A percentile compares a stretch with the other conserved stretches of the same genome.
Evolutionary conservation across 768 basidiomycete genomes (phyloP).

Genomic region (Agrocybe praecox): DNA sequence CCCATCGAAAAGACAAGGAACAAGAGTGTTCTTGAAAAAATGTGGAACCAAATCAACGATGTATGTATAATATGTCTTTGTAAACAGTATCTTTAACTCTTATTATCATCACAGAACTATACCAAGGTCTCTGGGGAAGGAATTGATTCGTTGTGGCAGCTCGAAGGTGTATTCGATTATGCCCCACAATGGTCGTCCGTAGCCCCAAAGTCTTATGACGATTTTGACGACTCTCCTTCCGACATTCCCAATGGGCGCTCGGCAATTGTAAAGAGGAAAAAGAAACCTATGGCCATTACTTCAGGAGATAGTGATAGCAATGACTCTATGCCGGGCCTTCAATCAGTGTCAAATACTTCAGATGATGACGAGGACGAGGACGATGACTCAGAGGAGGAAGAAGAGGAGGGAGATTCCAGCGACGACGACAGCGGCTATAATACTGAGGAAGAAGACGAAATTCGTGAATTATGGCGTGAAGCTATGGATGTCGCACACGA

Average conservation of each 20-base stretch:
- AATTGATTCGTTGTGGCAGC: slow-evolving; percentile 66
- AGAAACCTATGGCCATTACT: slow-evolving; percentile 54
- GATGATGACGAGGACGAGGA: slow-evolving; percentile 46
- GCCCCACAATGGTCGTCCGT: slow-evolving; percentile 63
- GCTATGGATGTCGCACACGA: slow-evolving; percentile 73
- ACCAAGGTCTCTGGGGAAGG: slow-evolving; percentile 48
- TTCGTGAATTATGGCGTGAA: slow-evolving; percentile 62
- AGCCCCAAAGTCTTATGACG: slow-evolving; percentile 29
- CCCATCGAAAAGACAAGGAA: slow-evolving; percentile 62
- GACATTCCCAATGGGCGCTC: slow-evolving; percentile 23
- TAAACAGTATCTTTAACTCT: background rate
- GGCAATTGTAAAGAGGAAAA: slow-evolving; percentile 25
- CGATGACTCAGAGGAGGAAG: slow-evolving; percentile 31
- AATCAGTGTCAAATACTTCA: slow-evolving; percentile 65
- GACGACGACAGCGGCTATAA: slow-evolving; percentile 48
- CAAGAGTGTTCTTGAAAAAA: slow-evolving; percentile 48
- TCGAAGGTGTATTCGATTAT: slow-evolving; percentile 51
- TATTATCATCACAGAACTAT: slow-evolving; percentile 55
- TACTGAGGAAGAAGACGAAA: slow-evolving; percentile 68
- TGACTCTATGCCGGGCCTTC: slow-evolving; percentile 67
- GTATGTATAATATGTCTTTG: slow-evolving; percentile 35
- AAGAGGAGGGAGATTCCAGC: slow-evolving; percentile 40
- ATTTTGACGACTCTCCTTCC: slow-evolving; percentile 26
- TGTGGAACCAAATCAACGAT: slow-evolving; percentile 67
- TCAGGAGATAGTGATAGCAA: slow-evolving; percentile 39